phyloP scores from a whole-genome alignment of 148 eudicot species.

The Rhododendron kiyosumense region DNA sequence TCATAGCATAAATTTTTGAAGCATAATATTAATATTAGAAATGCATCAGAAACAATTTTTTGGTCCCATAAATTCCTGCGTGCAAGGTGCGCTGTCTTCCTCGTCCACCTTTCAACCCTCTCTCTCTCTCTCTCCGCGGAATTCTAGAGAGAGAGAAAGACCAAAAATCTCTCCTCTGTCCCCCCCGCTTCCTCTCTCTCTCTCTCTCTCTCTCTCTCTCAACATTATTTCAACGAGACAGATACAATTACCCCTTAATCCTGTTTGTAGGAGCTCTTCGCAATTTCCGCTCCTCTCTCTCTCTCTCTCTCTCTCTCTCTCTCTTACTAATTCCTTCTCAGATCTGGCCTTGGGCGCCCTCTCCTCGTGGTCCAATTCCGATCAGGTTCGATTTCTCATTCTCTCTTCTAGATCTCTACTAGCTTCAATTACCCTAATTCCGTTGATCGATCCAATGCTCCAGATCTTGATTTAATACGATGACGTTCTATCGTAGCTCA shows the following conservation, averaged over 20 bases:
- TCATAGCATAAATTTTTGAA: not conserved
- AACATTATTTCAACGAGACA: not conserved
- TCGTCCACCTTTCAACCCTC: constrained; percentile 6
- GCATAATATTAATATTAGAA: not conserved
- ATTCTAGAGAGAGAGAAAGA: not conserved
- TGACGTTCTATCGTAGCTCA: not conserved
- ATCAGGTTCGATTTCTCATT: constrained; percentile 16
- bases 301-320: not conserved
- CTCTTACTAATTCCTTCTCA: not conserved
- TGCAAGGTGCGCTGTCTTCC: constrained; percentile 38
- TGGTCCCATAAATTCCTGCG: constrained; percentile 22
- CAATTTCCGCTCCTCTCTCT: not conserved
- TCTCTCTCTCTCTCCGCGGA: constrained; percentile 12
- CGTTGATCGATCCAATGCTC: not conserved
- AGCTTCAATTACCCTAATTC: not conserved
- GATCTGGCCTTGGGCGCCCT: constrained; percentile 5
- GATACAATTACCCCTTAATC: not conserved
- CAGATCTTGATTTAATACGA: not conserved
- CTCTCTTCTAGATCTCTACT: constrained; percentile 12
- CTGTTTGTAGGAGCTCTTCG: constrained; percentile 3
- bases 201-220: not conserved
- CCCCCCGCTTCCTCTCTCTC: too few relatives aligned
- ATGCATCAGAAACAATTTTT: not conserved
- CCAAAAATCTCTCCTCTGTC: not conserved
- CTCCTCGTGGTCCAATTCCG: constrained; percentile 13